These are phyloP conservation scores for Ampelomyces quisqualis DNA, from an alignment of 2,329 filamentous ascomycete genomes.

Conservation along the genomic window DNA sequence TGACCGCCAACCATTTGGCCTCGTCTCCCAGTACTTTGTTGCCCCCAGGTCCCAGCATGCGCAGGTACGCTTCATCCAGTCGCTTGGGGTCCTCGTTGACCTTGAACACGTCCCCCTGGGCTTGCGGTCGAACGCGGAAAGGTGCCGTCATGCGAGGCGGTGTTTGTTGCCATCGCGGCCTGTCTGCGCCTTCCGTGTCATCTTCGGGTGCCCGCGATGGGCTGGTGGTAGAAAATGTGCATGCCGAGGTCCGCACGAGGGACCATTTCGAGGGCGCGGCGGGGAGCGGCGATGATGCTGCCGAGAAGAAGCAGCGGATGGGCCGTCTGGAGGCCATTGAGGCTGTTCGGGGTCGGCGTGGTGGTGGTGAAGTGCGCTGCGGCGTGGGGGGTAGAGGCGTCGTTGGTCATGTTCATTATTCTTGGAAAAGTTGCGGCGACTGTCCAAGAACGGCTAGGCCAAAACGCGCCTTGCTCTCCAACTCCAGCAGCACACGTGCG, in stretches of 20 bases:
- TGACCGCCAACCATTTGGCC: constrained; percentile 93
- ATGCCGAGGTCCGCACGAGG: constrained; percentile 40
- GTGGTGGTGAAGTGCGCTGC: constrained; percentile 14
- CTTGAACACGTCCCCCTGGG: constrained; percentile 60
- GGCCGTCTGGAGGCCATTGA: constrained; percentile 54
- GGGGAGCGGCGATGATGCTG: constrained; percentile 29
- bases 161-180: constrained; percentile 55
- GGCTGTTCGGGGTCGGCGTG: constrained; percentile 14
- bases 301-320: constrained; percentile 35
- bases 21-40: constrained; percentile 79
- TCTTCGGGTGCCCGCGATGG: constrained; percentile 27
- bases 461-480: constrained; percentile 18
- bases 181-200: constrained; percentile 34
- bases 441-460: constrained; percentile 16
- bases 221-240: constrained; percentile 36
- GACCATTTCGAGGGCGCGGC: constrained; percentile 25
- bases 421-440: constrained; percentile 37
- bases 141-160: constrained; percentile 52
- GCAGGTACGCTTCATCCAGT: constrained; percentile 76
- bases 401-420: constrained; percentile 23
- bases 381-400: constrained; percentile 10
- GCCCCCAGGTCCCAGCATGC: constrained; percentile 71
- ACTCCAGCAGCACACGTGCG: constrained; percentile 13
- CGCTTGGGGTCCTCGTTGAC: constrained; percentile 74
- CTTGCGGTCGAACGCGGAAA: constrained; percentile 57